Conservation (phyloP, 257 asterid genomes). For the Osmanthus fragrans region DNA sequence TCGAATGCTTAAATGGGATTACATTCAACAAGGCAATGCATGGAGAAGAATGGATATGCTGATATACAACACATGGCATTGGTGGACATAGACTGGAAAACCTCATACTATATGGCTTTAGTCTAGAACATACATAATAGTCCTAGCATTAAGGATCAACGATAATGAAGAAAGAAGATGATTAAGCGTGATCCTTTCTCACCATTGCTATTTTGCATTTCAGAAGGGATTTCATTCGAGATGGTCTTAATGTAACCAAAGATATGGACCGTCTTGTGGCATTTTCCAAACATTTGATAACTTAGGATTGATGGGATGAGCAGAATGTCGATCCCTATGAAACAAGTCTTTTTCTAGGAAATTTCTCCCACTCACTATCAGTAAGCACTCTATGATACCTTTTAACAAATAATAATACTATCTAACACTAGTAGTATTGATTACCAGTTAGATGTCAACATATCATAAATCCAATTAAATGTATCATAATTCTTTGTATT, state of each 20-base stretch:
- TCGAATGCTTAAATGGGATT: constrained; percentile 30
- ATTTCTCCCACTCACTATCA: constrained; percentile 49
- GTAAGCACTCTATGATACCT: constrained; percentile 30
- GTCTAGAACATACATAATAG: not conserved
- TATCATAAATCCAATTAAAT: too few relatives aligned
- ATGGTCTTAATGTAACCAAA: constrained; percentile 34
- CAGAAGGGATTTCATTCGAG: constrained; percentile 57
- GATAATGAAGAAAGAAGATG: too few relatives aligned
- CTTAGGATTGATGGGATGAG: constrained; percentile 63
- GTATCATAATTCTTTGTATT: too few relatives aligned
- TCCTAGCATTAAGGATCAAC: too few relatives aligned
- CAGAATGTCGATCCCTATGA: constrained; percentile 38
- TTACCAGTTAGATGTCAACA: too few relatives aligned
- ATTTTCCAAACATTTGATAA: constrained; percentile 41
- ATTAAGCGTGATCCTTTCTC: not conserved
- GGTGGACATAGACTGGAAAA: constrained; percentile 45
- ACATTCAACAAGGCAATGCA: constrained; percentile 33
- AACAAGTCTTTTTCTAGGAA: constrained; percentile 58
- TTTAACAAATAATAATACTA: too few relatives aligned
- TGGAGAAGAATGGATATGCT: constrained; percentile 44
- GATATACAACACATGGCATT: constrained; percentile 44
- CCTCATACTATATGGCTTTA: not conserved
- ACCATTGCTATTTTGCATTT: not conserved
- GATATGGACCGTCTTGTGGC: constrained; percentile 59
- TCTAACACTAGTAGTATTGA: too few relatives aligned